Percentiles rank a stretch among this genome's conserved stretches.
phyloP scores from a whole-genome alignment of 371 early-diverging fungal genomes.

The Rhizopus arrhizus region DNA sequence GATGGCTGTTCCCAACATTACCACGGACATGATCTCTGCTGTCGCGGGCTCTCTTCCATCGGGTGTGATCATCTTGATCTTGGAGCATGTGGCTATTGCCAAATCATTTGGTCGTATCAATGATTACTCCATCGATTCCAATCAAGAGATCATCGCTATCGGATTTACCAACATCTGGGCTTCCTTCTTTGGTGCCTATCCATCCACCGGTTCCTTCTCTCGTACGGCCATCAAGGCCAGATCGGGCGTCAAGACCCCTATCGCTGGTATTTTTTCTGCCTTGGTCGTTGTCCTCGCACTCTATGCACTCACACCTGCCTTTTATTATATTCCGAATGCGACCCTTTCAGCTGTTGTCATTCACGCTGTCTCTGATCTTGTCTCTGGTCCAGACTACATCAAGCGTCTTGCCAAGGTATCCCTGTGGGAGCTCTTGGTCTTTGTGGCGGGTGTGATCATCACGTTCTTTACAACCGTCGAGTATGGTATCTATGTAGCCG shows the following conservation, averaged over 20 bases:
- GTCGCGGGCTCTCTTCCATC: conserved; percentile 62
- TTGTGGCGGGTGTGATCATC: conserved; percentile 59
- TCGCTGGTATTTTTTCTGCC: conserved; percentile 79
- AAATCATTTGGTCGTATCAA: conserved; percentile 79
- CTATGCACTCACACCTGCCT: conserved; percentile 78
- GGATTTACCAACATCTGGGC: conserved; percentile 82
- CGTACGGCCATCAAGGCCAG: conserved; percentile 75
- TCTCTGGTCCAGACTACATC: conserved; percentile 44
- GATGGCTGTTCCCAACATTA: conserved; percentile 55
- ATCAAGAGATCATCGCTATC: conserved; percentile 87
- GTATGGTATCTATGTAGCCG: conserved; percentile 69
- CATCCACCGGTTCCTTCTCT: conserved; percentile 54
- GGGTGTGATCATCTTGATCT: conserved; percentile 70
- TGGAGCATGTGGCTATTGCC: conserved; percentile 85
- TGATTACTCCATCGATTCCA: conserved; percentile 65
- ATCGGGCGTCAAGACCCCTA: conserved; percentile 82
- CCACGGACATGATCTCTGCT: conserved; percentile 38
- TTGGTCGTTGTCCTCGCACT: conserved; percentile 76
- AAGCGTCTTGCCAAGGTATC: conserved; percentile 47
- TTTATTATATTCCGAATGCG: conserved; percentile 86
- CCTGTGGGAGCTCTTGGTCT: conserved; percentile 59
- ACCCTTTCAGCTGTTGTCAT: conserved; percentile 81
- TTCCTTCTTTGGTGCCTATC: conserved; percentile 77
- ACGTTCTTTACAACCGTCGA: conserved; percentile 74
- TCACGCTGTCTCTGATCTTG: conserved; percentile 66